phyloP scores from a whole-genome alignment of 208 protist genomes.

The Crithidia expoeki region DNA sequence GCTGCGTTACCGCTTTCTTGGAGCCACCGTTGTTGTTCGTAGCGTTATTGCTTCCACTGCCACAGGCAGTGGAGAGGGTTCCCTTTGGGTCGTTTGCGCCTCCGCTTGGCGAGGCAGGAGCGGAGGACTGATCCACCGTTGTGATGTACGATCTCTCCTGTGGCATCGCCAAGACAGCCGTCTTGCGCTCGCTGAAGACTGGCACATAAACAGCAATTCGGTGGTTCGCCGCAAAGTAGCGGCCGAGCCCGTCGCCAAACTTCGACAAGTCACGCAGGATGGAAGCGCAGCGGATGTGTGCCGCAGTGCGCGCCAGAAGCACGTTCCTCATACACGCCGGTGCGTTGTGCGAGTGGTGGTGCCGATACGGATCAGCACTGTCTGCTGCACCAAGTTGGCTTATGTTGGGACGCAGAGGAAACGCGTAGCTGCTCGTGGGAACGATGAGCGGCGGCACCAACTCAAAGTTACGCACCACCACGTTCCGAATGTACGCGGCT shows the following conservation, averaged over 20 bases:
- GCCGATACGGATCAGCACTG: constrained; percentile 24
- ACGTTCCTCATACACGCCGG: constrained; percentile 42
- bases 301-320: constrained; percentile 19
- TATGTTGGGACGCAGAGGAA: constrained; percentile 29
- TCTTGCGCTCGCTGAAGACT: constrained; percentile 40
- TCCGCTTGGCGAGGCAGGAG: neutral
- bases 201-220: constrained; percentile 39
- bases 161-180: constrained; percentile 23
- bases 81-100: neutral
- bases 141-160: constrained; percentile 28
- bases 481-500: constrained; percentile 49
- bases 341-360: constrained; percentile 42
- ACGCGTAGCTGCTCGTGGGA: constrained; percentile 39
- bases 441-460: constrained; percentile 54
- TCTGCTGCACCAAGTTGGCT: constrained; percentile 30
- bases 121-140: constrained; percentile 14
- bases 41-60: neutral
- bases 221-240: constrained; percentile 28
- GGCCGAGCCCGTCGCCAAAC: constrained; percentile 50
- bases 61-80: neutral
- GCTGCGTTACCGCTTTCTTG: constrained; percentile 23
- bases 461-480: constrained; percentile 68
- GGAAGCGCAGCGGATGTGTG: constrained; percentile 31
- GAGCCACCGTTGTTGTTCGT: neutral
- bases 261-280: constrained; percentile 53